Evolutionary conservation across 2,329 filamentous ascomycete species (phyloP), one percentile per base, ranked within the genome.

Genomic region (Metarhizium anisopliae): DNA sequence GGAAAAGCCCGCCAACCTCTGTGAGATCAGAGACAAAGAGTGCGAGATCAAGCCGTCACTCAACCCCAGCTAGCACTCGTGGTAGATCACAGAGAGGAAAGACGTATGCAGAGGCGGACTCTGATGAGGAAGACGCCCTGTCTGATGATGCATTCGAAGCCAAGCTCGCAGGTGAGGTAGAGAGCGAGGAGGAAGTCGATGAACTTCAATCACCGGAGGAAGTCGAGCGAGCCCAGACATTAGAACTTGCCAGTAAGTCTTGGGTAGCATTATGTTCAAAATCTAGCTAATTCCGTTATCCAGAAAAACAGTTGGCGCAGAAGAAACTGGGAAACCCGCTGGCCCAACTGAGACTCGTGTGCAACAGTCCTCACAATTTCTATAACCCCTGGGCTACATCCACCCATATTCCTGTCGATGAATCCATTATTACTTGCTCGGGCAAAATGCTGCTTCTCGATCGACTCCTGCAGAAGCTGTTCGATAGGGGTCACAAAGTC

Each of bases 381-480:
- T 97, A 95, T 72, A 95, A 91, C 67, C 93, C 94, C 0, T 97
- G 93, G 82, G 77, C 81, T 0, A 76, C 77, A 6, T 78, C 82
- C 16, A 77, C 80, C 1, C 79, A 80, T 6, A 69, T 79, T 0
- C 74, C 80, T 0, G 74, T 90, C 0, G 91, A 97, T 64, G 88
- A 95, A 66, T 86, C 81, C 1, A 81, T 99, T 6, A 82, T 99
- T 38, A 93, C 87, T 0, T 84, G 89, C 0, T 96, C 91, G 0
- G 94, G 94, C 14, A 99, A 99, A 69, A 96, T 99, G 90, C 81
- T 96, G 2, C 81, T 99, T 0, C 81, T 99, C 0, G 94, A 99
- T 67, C 84, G 90, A 0, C 79, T 99, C 0, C 80, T 99, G 0
- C 88, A 89, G 0, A 78, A 79, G 2, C 78, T 99, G 0, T 86